Percentiles rank a stretch among this genome's conserved stretches.
Conservation (phyloP, 2,329 filamentous ascomycete species). For the Fusarium scirpi region DNA sequence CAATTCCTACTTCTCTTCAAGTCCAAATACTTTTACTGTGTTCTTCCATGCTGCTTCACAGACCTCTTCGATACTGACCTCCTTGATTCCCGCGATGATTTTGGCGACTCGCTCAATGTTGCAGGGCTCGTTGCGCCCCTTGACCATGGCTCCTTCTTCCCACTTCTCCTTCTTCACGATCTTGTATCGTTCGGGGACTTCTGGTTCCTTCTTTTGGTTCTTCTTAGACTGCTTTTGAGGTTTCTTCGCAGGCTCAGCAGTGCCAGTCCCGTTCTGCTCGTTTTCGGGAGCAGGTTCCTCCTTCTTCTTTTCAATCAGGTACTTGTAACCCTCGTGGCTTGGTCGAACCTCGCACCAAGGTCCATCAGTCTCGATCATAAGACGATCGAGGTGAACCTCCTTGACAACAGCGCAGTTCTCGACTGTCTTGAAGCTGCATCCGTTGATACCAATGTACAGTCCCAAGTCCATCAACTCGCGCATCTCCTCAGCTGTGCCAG, state of each 20-base stretch:
- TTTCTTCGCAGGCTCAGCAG: conserved; percentile 40
- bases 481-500: conserved; percentile 89
- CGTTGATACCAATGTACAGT: conserved; percentile 94
- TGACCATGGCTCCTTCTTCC: conserved; percentile 87
- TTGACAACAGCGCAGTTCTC: conserved; percentile 90
- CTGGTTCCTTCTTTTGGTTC: conserved; percentile 70
- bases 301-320: conserved; percentile 63
- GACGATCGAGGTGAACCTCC: conserved; percentile 78
- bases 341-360: conserved; percentile 97
- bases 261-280: conserved; percentile 40
- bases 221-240: conserved; percentile 59
- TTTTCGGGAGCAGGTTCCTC: conserved; percentile 35
- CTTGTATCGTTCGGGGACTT: conserved; percentile 79
- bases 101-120: conserved; percentile 88
- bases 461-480: conserved; percentile 81
- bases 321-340: conserved; percentile 85
- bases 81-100: conserved; percentile 89
- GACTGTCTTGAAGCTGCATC: conserved; percentile 93
- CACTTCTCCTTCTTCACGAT: conserved; percentile 97
- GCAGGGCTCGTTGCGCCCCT: conserved; percentile 93
- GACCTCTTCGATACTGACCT: conserved; percentile 81
- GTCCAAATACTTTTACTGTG: conserved; percentile 81
- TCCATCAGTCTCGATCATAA: conserved; percentile 97
- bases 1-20: conserved; percentile 58
- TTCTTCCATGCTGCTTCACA: conserved; percentile 89